These are phyloP conservation scores for Leishmania arabica DNA, from an alignment of 208 protist species.

Conservation along the genomic window DNA sequence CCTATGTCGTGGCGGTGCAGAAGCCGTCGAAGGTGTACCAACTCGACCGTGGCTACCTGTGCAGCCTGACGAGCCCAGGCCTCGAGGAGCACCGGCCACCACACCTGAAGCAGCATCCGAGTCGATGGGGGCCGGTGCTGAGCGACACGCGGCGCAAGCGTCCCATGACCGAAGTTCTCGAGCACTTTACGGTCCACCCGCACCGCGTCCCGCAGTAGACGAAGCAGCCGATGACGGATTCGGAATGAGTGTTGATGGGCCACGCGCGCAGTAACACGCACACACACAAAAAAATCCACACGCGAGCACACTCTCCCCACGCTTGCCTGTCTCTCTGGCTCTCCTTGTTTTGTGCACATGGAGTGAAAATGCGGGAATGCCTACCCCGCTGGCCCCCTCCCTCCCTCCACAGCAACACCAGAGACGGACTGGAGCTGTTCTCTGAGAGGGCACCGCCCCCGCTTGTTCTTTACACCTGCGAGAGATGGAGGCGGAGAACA, in stretches of 20 bases:
- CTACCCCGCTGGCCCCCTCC: neutral
- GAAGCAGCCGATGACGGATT: neutral
- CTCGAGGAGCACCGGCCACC: slow-evolving; percentile 52
- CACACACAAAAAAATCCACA: neutral
- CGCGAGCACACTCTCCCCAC: too few relatives aligned
- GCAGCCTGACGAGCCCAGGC: slow-evolving; percentile 29
- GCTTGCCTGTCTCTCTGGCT: too few relatives aligned
- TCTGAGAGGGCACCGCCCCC: too few relatives aligned
- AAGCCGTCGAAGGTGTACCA: slow-evolving; percentile 71
- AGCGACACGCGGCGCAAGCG: slow-evolving; percentile 12
- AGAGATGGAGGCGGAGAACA: neutral
- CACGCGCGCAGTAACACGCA: neutral
- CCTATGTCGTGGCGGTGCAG: slow-evolving; percentile 64
- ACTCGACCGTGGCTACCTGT: slow-evolving; percentile 46
- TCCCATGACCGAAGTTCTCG: slow-evolving; percentile 41
- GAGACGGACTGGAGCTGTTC: neutral
- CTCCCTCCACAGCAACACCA: neutral
- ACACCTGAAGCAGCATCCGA: slow-evolving; percentile 62
- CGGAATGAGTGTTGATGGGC: neutral
- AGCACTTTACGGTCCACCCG: slow-evolving; percentile 64
- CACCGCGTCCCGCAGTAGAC: slow-evolving; percentile 30
- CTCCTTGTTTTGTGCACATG: too few relatives aligned
- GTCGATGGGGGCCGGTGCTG: slow-evolving; percentile 58
- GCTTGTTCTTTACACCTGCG: neutral
- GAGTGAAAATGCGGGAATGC: too few relatives aligned